Evolutionary conservation across 2,329 filamentous ascomycete species (phyloP), one percentile per base, ranked within the genome.

Genomic region (Clonostachys byssicola): DNA sequence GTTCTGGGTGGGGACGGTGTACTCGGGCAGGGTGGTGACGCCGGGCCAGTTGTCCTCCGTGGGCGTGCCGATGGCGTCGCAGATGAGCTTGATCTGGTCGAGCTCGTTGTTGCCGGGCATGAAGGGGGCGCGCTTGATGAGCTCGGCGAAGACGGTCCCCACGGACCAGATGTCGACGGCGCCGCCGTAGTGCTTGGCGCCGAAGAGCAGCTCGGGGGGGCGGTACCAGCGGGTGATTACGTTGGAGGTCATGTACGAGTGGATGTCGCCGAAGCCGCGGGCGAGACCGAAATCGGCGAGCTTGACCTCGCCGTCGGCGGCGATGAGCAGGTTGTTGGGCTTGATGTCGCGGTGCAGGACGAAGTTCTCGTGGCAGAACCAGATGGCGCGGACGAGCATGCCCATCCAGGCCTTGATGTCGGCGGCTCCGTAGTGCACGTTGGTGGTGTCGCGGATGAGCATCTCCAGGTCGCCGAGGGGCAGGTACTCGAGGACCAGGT

Each of bases 391-490:
- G 30, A 81, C 81, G n/a, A 97, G 79, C 94, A 97, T 97, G 53
- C 88, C 89, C 86, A 96, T 95, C 94, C 94, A 99, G 14, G 91
- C 88, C 67, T 99, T 99, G 66, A 97, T 91, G 66, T 99, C 94
- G 16, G 89, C 88, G 12, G 83, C 81, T 51, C 88, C 88, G 66
- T 97, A 97, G 47, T 84, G 82, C 42, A 96, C 85, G 46, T 74
- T 74, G 42, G 85, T 80, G 33, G 80, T 83, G 67, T 97, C 92
- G 64, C 89, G 89, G 65, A 96, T 95, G 49, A 99, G 81, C 78
- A 92, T 90, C 68, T 97, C 90, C 30, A 99, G 79, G 68, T 99
- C 94, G 54, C 94, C 92, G n/a, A 89, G 81, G 0, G 92, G 92
- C 5, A 97, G 78, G 66, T 88, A 95, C 68, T 99, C 94, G 56